A percentile compares a stretch with the other conserved stretches of the same genome.
Conservation (phyloP, 495 filamentous ascomycete species). For the Penicillium paradoxum region DNA sequence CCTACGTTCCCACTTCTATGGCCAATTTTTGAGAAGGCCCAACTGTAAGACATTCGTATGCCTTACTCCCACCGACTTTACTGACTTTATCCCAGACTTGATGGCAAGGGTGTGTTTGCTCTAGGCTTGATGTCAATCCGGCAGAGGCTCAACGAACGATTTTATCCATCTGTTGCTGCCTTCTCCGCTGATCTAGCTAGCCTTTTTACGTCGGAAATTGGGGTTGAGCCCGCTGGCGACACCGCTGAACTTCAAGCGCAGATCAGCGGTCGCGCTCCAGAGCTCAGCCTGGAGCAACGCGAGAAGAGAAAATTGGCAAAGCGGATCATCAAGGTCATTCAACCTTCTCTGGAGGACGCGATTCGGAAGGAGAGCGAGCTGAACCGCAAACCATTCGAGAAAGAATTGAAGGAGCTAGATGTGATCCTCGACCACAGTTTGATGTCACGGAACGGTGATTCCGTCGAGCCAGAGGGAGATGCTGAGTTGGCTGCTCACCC, state of each 20-base stretch:
- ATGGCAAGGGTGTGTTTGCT: conserved; percentile 65
- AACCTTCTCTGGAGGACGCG: conserved; percentile 71
- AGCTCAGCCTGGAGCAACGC: conserved; percentile 59
- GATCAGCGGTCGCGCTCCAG: conserved; percentile 47
- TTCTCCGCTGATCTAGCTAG: conserved; percentile 69
- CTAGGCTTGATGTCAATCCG: conserved; percentile 59
- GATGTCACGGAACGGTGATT: conserved; percentile 41
- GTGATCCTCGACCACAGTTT: conserved; percentile 59
- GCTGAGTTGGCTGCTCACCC: conserved; percentile 13
- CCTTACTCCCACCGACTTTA: background rate
- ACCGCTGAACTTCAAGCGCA: conserved; percentile 49
- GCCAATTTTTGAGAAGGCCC: conserved; percentile 76
- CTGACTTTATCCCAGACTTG: conserved; percentile 57
- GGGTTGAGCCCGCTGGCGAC: conserved; percentile 48
- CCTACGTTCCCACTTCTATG: conserved; percentile 73
- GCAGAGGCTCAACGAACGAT: conserved; percentile 60
- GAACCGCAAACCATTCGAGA: conserved; percentile 61
- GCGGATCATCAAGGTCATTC: conserved; percentile 74
- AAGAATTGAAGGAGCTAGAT: conserved; percentile 67
- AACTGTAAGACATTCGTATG: conserved; percentile 49
- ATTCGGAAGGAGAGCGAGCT: conserved; percentile 75
- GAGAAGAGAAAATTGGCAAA: conserved; percentile 69
- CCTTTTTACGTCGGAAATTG: conserved; percentile 64
- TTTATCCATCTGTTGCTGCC: conserved; percentile 66
- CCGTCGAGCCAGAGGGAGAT: conserved; percentile 25